These are phyloP conservation scores for Malassezia slooffiae DNA, from an alignment of 1,284 basidiomycete species.

Conservation along the genomic window DNA sequence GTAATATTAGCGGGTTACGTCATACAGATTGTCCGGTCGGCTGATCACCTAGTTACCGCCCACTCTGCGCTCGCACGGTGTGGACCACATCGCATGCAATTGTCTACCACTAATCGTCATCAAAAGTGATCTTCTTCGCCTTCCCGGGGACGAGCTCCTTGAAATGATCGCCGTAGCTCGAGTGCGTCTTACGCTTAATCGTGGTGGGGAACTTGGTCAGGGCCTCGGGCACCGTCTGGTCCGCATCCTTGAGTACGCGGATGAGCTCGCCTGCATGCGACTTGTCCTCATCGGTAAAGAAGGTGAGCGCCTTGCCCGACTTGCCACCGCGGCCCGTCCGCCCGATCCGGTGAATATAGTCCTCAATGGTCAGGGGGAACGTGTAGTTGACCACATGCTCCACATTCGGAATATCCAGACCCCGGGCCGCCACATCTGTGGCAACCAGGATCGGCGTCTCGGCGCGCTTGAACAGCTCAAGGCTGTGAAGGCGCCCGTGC, in stretches of 20 bases:
- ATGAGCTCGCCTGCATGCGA: conserved; percentile 88
- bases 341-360: conserved; percentile 95
- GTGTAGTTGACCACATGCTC: conserved; percentile 65
- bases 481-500: conserved; percentile 67
- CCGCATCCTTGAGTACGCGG: conserved; percentile 77
- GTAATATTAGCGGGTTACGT: no score
- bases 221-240: conserved; percentile 59
- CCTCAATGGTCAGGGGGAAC: conserved; percentile 67
- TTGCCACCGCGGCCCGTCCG: conserved; percentile 87
- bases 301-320: conserved; percentile 84
- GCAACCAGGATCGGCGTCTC: conserved; percentile 77
- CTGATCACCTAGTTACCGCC: no score
- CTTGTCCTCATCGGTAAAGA: conserved; percentile 59
- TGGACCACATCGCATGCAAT: not conserved
- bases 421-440: conserved; percentile 92
- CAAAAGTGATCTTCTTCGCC: conserved; percentile 54
- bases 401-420: conserved; percentile 93
- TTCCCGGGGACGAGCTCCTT: conserved; percentile 55
- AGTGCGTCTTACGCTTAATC: conserved; percentile 88
- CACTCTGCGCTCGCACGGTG: no score
- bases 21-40: no score
- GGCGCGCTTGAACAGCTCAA: conserved; percentile 82
- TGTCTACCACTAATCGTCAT: conserved; percentile 18
- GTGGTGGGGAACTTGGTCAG: conserved; percentile 81
- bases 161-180: conserved; percentile 51